phyloP scores from a whole-genome alignment of 2,329 filamentous ascomycete genomes.

The Pseudogymnoascus sp. region DNA sequence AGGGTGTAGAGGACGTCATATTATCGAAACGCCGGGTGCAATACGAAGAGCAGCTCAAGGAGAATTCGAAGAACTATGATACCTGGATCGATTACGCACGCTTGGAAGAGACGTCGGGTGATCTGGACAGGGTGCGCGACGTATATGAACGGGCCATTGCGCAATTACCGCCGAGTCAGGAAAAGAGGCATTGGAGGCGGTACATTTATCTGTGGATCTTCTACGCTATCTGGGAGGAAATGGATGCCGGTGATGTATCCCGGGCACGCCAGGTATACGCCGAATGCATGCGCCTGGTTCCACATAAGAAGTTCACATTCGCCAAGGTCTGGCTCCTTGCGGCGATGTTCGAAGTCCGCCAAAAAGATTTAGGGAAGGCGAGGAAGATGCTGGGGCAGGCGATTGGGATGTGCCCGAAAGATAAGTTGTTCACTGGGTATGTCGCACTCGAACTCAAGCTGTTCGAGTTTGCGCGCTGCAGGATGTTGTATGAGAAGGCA shows the following conservation, averaged over 20 bases:
- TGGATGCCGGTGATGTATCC: conserved; percentile 67
- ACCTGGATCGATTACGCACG: conserved; percentile 93
- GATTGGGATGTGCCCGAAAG: conserved; percentile 91
- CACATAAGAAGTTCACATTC: conserved; percentile 95
- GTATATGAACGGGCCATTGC: conserved; percentile 94
- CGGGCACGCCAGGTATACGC: conserved; percentile 84
- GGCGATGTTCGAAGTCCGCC: conserved; percentile 85
- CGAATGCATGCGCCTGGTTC: conserved; percentile 77
- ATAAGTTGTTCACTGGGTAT: conserved; percentile 89
- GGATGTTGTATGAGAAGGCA: conserved; percentile 88
- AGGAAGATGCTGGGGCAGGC: conserved; percentile 84
- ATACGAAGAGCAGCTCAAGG: conserved; percentile 89
- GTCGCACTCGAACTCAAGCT: conserved; percentile 86
- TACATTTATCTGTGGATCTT: conserved; percentile 99
- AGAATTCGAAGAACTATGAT: conserved; percentile 95
- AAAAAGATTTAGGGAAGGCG: conserved; percentile 68
- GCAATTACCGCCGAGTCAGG: conserved; percentile 86
- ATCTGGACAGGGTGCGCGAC: conserved; percentile 76
- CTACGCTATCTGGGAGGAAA: conserved; percentile 92
- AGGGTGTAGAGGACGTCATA: conserved; percentile 92
- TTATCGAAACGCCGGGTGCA: conserved; percentile 86
- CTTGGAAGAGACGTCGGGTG: conserved; percentile 77
- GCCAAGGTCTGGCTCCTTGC: conserved; percentile 93
- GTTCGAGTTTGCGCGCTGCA: conserved; percentile 87
- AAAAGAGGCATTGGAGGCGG: conserved; percentile 93